Conservation (phyloP, 2,329 filamentous ascomycete species). For the Fusarium cicatricum region DNA sequence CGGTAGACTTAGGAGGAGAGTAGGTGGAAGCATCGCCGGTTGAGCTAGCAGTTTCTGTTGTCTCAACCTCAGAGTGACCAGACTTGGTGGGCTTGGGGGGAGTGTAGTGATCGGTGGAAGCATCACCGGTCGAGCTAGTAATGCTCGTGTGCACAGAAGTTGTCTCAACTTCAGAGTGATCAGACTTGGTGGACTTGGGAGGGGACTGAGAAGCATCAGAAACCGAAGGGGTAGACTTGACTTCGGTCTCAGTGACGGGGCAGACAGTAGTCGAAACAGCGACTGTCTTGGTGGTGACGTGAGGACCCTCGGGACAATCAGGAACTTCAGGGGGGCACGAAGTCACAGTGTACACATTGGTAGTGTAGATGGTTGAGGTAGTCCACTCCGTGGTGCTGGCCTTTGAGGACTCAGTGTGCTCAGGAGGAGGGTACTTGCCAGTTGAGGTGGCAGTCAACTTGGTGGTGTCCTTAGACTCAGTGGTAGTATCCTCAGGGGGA, state of each 20-base stretch:
- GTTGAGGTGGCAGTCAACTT: not conserved
- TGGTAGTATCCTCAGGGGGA: slow-evolving; percentile 1
- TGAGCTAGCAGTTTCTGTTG: too few species aligned
- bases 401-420: not conserved
- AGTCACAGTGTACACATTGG: slow-evolving; percentile 22
- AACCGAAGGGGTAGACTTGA: not conserved
- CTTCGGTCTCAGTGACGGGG: slow-evolving; percentile 16
- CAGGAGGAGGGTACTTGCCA: not conserved
- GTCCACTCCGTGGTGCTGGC: slow-evolving; percentile 1
- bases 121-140: not conserved
- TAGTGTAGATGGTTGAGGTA: slow-evolving; percentile 33
- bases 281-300: slow-evolving; percentile 24
- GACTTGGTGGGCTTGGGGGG: not conserved
- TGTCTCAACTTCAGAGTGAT: not conserved
- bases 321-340: slow-evolving; percentile 17
- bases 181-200: not conserved
- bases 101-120: not conserved
- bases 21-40: not conserved
- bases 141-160: too few species aligned
- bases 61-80: too few species aligned
- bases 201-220: too few species aligned
- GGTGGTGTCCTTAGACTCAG: not conserved
- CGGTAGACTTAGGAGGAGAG: not conserved
- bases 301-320: slow-evolving; percentile 15
- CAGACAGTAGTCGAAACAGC: slow-evolving; percentile 23